Base-by-base conservation (phyloP, 768 basidiomycete species). In the Pisolithus microcarpus region DNA sequence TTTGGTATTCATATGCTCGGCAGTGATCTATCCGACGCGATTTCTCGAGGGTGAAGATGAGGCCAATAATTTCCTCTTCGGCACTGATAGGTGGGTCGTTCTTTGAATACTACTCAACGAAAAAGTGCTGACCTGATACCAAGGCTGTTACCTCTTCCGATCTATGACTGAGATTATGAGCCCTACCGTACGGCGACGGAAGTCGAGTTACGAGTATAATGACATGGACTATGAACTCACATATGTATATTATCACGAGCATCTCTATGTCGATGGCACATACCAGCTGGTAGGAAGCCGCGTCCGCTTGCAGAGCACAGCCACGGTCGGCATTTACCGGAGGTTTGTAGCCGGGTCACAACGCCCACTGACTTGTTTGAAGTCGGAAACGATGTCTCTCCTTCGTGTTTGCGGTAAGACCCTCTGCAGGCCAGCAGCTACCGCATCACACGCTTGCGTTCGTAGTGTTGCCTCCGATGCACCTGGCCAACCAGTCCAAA, bases 31-130 rank as follows among this genome's bases (percentile, higher is more conserved):
- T 69, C 84, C 94, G 2, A 87, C 75, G 15, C 81, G 83, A 10
- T 97, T 97, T 72, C 62, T 98, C 53, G 94, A 97, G 67, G 87
- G 81, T n/a, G 94, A 97, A 68, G 91, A 95, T 62, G 75, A 81
- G 1, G 84, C 87, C 6, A 86, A 94, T 57, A 97, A 98, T 65
- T 95, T 96, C 72, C 70, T 96, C 53, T 95, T 95, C 70, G 90
- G 88, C 61, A 80, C 90, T 26, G 93, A 95, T 62, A 76, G 78
- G 87, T 85, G 55, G 52, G 76, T 15, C 64, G 28, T 9, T 9
- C 10, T 42, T 38, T 30, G 39, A 34, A 34, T 15, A 15, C 31
- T 43, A 18, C 2, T 40, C 37, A 13, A 38, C 23, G 21, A 6
- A 50, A 15, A 1, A 42, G n/a, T 49, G 19, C 40, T 65, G n/a